Percentiles rank a stretch among this genome's conserved stretches.
Evolutionary conservation across 352 stramenopile genomes (phyloP).

Genomic region (Phytopythium cucurbitacearum): DNA sequence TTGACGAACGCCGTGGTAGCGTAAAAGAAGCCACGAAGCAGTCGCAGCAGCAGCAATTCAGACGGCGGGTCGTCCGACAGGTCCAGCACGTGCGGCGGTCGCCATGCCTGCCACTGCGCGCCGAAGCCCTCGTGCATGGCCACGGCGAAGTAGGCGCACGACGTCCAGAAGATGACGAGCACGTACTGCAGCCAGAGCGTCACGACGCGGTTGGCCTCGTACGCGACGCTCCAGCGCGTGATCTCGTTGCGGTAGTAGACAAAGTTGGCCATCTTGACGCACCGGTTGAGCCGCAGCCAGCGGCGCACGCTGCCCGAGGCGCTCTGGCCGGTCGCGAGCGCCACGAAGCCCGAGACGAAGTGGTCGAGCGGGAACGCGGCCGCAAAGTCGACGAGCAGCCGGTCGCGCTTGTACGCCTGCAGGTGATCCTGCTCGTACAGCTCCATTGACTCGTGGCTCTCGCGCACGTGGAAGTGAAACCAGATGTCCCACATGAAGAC

Average conservation of each 20-base stretch:
- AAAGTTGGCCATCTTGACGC: constrained; percentile 47
- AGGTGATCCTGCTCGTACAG: constrained; percentile 60
- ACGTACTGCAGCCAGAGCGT: constrained; percentile 55
- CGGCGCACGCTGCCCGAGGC: constrained; percentile 7
- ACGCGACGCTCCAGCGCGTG: constrained; percentile 49
- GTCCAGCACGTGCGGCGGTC: constrained; percentile 27
- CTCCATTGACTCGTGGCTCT: constrained; percentile 48
- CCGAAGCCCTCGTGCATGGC: constrained; percentile 52
- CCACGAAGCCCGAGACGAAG: constrained; percentile 20
- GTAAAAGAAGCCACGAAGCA: constrained; percentile 49
- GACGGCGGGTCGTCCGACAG: constrained; percentile 15
- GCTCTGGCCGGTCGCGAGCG: not conserved
- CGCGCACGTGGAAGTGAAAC: constrained; percentile 54
- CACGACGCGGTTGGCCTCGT: constrained; percentile 49
- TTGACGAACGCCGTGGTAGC: constrained; percentile 57
- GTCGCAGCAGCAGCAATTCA: constrained; percentile 26
- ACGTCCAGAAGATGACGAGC: constrained; percentile 60
- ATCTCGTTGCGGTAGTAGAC: constrained; percentile 62
- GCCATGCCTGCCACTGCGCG: constrained; percentile 47
- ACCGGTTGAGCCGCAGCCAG: constrained; percentile 52
- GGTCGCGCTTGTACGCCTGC: constrained; percentile 46
- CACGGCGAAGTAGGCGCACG: constrained; percentile 59
- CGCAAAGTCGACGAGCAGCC: constrained; percentile 30
- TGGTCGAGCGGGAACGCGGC: constrained; percentile 51
- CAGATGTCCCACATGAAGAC: constrained; percentile 52